Conservation (phyloP, 75 land plant species). For the Cunninghamia lanceolata region DNA sequence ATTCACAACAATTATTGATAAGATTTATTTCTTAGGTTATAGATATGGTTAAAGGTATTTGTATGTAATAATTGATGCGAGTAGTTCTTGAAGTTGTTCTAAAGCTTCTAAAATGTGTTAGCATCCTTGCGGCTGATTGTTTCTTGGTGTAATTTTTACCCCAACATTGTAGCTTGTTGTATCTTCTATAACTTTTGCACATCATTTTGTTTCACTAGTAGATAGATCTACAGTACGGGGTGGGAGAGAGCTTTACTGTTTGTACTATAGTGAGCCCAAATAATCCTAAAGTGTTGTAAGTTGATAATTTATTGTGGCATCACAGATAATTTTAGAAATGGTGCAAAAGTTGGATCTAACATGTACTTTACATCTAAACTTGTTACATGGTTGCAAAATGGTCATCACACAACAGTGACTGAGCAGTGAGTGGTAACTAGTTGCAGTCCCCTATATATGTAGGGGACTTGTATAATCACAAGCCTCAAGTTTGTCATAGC, state of each 20-base stretch:
- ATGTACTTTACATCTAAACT: neutral
- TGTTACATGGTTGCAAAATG: constrained; percentile 1
- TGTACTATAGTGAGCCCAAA: neutral
- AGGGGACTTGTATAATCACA: too few species aligned
- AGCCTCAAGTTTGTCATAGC: too few species aligned
- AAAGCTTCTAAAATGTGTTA: neutral
- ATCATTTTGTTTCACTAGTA: neutral
- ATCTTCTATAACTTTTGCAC: neutral
- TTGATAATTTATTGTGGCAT: neutral
- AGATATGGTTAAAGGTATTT: neutral
- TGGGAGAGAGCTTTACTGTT: neutral
- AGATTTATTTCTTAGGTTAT: too few species aligned
- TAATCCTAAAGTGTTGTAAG: too few species aligned
- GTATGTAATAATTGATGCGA: too few species aligned
- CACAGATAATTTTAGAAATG: neutral
- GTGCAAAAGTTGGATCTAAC: neutral
- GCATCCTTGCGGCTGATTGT: neutral
- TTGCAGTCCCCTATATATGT: neutral
- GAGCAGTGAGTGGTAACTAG: too few species aligned
- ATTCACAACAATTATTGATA: neutral
- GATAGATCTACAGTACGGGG: neutral
- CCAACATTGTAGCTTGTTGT: neutral
- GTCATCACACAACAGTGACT: neutral
- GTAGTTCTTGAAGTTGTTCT: neutral
- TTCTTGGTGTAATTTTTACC: neutral